Evolutionary conservation across 78 protist genomes (phyloP).

Genomic region (Dictyostelium discoideum): dicty_2.7 NC_007091.3:4895001-4895500

Average conservation of each 20-base stretch:
- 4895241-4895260: background rate
- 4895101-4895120: background rate
- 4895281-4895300: background rate
- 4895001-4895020: background rate
- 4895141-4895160: background rate
- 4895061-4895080: background rate
- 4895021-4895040: background rate
- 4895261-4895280: background rate
- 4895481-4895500: too few relatives aligned
- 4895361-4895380: background rate
- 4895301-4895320: background rate
- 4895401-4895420: too few relatives aligned
- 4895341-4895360: background rate
- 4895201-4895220: background rate
- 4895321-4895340: too few relatives aligned
- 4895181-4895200: conserved; percentile 1
- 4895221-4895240: background rate
- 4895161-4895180: background rate
- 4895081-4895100: conserved; percentile 6
- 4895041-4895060: background rate
- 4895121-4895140: background rate
- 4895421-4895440: too few relatives aligned
- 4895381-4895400: too few relatives aligned
- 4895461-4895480: too few relatives aligned
- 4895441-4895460: too few relatives aligned